Percentiles rank a stretch among this genome's conserved stretches.
phyloP scores from a whole-genome alignment of 768 basidiomycete species.

The Collybiopsis confluens region DNA sequence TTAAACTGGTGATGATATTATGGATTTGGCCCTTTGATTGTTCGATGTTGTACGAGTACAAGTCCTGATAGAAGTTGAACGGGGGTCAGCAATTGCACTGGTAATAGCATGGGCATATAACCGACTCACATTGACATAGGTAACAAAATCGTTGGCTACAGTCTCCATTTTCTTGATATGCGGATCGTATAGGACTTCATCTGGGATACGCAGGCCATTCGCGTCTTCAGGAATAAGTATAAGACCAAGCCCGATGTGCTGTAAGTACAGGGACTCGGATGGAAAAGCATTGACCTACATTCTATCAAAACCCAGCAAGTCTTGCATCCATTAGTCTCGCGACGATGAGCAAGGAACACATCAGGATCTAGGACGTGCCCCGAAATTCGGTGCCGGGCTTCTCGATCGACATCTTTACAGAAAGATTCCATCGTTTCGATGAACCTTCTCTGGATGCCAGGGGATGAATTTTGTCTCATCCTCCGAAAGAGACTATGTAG shows the following conservation, averaged over 20 bases:
- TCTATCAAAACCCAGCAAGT: constrained; percentile 79
- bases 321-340: constrained; percentile 79
- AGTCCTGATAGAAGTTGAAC: constrained; percentile 44
- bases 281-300: constrained; percentile 24
- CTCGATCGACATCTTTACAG: constrained; percentile 72
- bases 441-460: constrained; percentile 67
- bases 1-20: constrained; percentile 80
- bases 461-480: constrained; percentile 56
- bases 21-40: constrained; percentile 78
- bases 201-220: constrained; percentile 71
- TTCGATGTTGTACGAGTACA: constrained; percentile 83
- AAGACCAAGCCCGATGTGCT: background rate
- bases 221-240: constrained; percentile 40
- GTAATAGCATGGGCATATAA: constrained; percentile 11
- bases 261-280: background rate
- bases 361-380: constrained; percentile 71
- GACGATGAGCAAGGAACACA: constrained; percentile 71
- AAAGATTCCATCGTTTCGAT: constrained; percentile 75
- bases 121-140: constrained; percentile 79
- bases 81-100: constrained; percentile 14
- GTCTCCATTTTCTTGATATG: constrained; percentile 61
- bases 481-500: constrained; percentile 61
- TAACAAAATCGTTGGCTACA: constrained; percentile 76
- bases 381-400: constrained; percentile 60
- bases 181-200: constrained; percentile 76